Conservation (phyloP, 306 rosid species). For the Lupinus albus region DNA sequence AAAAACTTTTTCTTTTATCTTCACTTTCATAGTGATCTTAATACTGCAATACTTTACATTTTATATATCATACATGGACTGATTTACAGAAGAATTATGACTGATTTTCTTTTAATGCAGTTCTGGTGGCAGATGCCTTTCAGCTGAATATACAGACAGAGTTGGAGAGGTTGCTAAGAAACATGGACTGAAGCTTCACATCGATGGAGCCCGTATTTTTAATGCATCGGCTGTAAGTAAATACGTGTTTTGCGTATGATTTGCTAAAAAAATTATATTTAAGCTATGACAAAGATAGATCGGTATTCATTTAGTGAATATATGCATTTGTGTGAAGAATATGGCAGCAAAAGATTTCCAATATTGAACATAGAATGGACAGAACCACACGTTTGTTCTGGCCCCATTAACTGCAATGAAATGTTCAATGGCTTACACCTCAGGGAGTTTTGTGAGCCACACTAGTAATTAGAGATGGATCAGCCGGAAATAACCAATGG, state of each 20-base stretch:
- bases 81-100: not conserved
- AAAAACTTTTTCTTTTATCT: not conserved
- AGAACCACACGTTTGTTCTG: slow-evolving; percentile 14
- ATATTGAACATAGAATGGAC: slow-evolving; percentile 8
- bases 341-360: slow-evolving; percentile 14
- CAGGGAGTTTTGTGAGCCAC: not conserved
- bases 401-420: not conserved
- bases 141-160: slow-evolving; percentile 77
- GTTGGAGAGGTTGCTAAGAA: slow-evolving; percentile 87
- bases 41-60: not conserved
- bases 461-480: not conserved
- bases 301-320: not conserved
- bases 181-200: slow-evolving; percentile 90
- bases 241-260: slow-evolving; percentile 14
- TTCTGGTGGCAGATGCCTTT: slow-evolving; percentile 85
- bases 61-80: not conserved
- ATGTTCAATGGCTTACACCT: slow-evolving; percentile 10
- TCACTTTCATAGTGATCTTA: slow-evolving; percentile 14
- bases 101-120: slow-evolving; percentile 52
- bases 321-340: not conserved
- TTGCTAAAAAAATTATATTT: slow-evolving; percentile 11
- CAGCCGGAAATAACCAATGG: not conserved
- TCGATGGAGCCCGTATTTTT: slow-evolving; percentile 95
- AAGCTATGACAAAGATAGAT: not conserved
- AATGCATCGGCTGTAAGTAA: slow-evolving; percentile 79